These are phyloP conservation scores for Heliamphora exappendiculata DNA, from an alignment of 148 eudicot species.

Conservation along the genomic window DNA sequence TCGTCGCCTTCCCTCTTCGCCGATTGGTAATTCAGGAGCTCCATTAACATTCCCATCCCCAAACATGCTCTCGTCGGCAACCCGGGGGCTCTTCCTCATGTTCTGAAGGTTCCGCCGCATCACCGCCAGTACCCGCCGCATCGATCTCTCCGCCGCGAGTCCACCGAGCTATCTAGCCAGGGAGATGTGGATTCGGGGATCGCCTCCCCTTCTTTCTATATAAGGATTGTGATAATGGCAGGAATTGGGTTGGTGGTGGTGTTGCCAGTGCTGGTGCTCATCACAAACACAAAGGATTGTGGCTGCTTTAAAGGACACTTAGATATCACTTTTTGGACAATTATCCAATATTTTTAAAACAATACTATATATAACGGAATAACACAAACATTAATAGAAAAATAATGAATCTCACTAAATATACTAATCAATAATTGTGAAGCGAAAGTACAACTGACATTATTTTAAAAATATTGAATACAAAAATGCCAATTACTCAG, in stretches of 20 bases:
- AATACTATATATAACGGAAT: too few relatives aligned
- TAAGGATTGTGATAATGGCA: conserved; percentile 13
- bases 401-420: too few relatives aligned
- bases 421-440: too few relatives aligned
- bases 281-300: conserved; percentile 25
- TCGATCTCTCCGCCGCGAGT: background rate
- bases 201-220: background rate
- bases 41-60: conserved; percentile 12
- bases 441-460: too few relatives aligned
- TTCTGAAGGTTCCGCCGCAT: conserved; percentile 28
- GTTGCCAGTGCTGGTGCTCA: conserved; percentile 25
- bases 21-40: conserved; percentile 12
- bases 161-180: background rate
- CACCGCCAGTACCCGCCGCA: conserved; percentile 25
- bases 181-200: background rate
- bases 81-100: conserved; percentile 48
- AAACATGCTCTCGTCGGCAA: conserved; percentile 63
- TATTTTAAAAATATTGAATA: too few relatives aligned
- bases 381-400: too few relatives aligned
- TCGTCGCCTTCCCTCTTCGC: conserved; percentile 4
- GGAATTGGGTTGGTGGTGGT: conserved; percentile 18
- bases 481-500: too few relatives aligned
- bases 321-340: background rate
- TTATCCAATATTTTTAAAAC: background rate
- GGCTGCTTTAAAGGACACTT: conserved; percentile 19